Percentiles rank a stretch among this genome's conserved stretches.
phyloP scores from a whole-genome alignment of 257 asterid species.

The Nicotiana undulata region DNA sequence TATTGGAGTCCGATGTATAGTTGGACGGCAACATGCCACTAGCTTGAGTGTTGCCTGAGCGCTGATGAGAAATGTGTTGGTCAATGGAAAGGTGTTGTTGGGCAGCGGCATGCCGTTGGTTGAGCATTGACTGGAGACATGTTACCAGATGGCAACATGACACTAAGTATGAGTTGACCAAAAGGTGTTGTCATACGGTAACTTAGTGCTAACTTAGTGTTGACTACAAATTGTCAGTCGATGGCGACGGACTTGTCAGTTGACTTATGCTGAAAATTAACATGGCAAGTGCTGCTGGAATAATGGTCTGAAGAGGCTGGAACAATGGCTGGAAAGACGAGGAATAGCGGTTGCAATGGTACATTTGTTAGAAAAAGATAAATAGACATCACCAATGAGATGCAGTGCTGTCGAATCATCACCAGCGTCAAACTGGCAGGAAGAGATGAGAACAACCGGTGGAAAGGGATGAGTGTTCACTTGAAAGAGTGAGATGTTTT shows the following conservation, averaged over 20 bases:
- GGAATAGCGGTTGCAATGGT: neutral
- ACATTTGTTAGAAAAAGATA: neutral
- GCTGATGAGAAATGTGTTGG: neutral
- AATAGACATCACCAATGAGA: neutral
- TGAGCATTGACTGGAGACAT: neutral
- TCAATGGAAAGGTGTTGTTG: neutral
- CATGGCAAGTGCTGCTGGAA: neutral
- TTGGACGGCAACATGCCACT: neutral
- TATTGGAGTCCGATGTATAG: neutral
- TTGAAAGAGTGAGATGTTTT: neutral
- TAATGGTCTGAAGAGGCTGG: neutral
- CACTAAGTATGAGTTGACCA: neutral
- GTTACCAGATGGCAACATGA: neutral
- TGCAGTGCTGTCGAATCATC: neutral
- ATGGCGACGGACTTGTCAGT: neutral
- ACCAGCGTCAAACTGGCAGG: neutral
- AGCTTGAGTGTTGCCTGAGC: neutral
- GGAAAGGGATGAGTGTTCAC: neutral
- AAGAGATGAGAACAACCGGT: neutral
- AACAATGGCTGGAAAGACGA: no score
- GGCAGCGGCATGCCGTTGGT: neutral
- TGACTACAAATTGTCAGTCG: neutral
- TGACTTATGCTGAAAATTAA: neutral
- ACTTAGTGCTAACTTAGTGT: neutral
- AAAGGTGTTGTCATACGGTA: neutral